phyloP scores from a whole-genome alignment of 768 basidiomycete genomes.

The Myochromella boudieri region DNA sequence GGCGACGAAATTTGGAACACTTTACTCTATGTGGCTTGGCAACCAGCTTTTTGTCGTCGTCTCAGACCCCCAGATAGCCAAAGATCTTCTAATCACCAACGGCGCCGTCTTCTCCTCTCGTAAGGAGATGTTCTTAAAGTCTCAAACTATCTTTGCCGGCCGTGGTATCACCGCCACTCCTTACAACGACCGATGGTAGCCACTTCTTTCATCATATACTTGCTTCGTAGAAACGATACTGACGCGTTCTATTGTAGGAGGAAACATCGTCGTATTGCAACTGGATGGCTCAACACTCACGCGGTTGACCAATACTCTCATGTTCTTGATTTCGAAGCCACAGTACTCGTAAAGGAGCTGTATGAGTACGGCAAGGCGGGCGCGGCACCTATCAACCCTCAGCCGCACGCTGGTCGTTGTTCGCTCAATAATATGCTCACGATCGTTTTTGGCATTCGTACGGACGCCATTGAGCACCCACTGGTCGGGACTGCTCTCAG shows the following conservation, averaged over 20 bases:
- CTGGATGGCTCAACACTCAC: conserved; percentile 27
- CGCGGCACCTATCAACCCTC: conserved; percentile 34
- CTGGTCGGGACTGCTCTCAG: conserved; percentile 34
- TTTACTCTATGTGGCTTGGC: conserved; percentile 47
- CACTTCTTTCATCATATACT: neutral
- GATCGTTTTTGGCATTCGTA: conserved; percentile 42
- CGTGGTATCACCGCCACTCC: conserved; percentile 44
- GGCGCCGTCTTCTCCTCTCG: conserved; percentile 46
- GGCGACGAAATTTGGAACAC: conserved; percentile 41
- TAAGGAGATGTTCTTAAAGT: conserved; percentile 46
- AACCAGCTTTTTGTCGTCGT: conserved; percentile 47
- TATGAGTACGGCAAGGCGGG: conserved; percentile 33
- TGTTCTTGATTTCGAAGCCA: conserved; percentile 39
- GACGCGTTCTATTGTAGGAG: conserved; percentile 28
- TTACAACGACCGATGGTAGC: conserved; percentile 42
- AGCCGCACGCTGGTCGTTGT: conserved; percentile 38
- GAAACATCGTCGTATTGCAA: conserved; percentile 41
- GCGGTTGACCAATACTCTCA: conserved; percentile 36
- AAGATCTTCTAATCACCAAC: conserved; percentile 44
- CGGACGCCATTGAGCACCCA: conserved; percentile 35
- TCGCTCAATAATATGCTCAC: conserved; percentile 45
- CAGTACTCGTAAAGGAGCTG: conserved; percentile 35
- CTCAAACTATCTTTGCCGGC: conserved; percentile 40
- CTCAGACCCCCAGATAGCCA: conserved; percentile 42
- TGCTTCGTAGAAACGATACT: neutral